Percentiles rank a stretch among this genome's conserved stretches.
phyloP scores from a whole-genome alignment of 129 eudicot genomes.

The Silybum marianum region DNA sequence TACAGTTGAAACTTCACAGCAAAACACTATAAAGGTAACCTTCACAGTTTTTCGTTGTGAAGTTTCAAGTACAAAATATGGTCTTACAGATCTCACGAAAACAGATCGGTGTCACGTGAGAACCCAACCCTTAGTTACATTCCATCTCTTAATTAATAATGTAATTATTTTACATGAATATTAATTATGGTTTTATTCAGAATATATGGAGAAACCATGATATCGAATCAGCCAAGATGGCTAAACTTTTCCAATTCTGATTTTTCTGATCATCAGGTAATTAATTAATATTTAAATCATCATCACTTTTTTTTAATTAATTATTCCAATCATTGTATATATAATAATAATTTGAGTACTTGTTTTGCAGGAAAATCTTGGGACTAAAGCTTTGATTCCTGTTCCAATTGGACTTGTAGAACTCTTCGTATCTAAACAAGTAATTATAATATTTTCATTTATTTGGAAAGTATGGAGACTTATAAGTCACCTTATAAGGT shows the following conservation, averaged over 20 bases:
- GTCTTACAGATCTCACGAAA: too few species aligned
- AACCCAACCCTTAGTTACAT: too few species aligned
- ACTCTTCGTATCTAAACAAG: slow-evolving; percentile 78
- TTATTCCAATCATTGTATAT: not conserved
- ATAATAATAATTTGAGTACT: too few species aligned
- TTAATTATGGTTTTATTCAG: slow-evolving; percentile 29
- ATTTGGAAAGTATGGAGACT: too few species aligned
- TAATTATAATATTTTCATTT: slow-evolving; percentile 22
- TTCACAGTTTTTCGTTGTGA: too few species aligned
- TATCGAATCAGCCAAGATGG: slow-evolving; percentile 77
- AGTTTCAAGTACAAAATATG: too few species aligned
- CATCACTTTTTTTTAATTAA: not conserved
- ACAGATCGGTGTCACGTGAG: too few species aligned
- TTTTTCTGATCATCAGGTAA: slow-evolving; percentile 39
- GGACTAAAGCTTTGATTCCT: slow-evolving; percentile 72
- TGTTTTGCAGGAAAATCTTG: slow-evolving; percentile 57
- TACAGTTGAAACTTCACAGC: too few species aligned
- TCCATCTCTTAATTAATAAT: too few species aligned
- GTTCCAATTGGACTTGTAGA: slow-evolving; percentile 59
- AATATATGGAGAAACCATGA: slow-evolving; percentile 59
- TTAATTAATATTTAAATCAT: not conserved
- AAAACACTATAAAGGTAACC: too few species aligned
- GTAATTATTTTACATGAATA: too few species aligned
- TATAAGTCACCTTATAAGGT: too few species aligned
- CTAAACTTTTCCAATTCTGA: slow-evolving; percentile 58